Evolutionary conservation across 805 yeast species (phyloP).

Genomic region (Phaffomyces thermotolerans): DNA sequence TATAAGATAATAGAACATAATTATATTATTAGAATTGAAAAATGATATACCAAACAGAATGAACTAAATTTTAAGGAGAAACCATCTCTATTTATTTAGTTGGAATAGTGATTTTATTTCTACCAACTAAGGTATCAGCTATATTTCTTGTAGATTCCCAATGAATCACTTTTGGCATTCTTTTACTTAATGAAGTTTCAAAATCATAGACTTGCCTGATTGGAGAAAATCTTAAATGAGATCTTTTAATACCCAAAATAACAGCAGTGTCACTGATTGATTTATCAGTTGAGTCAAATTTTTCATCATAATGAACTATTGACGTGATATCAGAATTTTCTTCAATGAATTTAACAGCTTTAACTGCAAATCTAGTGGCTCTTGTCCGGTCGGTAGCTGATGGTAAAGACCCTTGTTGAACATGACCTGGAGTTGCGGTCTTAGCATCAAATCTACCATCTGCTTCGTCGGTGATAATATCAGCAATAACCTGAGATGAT

Average conservation of each 20-base stretch:
- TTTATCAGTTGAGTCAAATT: slow-evolving; percentile 32
- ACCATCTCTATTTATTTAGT: neutral
- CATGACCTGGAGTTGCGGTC: slow-evolving; percentile 82
- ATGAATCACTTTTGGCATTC: slow-evolving; percentile 85
- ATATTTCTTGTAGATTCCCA: slow-evolving; percentile 74
- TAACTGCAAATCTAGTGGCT: slow-evolving; percentile 65
- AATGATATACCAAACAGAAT: no score
- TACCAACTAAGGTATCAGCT: slow-evolving; percentile 80
- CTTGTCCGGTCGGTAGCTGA: slow-evolving; percentile 71
- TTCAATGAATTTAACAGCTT: slow-evolving; percentile 65
- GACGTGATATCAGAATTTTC: slow-evolving; percentile 30
- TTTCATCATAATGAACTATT: slow-evolving; percentile 40
- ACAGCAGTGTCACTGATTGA: slow-evolving; percentile 51
- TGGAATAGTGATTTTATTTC: slow-evolving; percentile 27
- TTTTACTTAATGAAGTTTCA: slow-evolving; percentile 72
- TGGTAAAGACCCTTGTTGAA: slow-evolving; percentile 78
- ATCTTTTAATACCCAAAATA: slow-evolving; percentile 76
- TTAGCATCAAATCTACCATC: slow-evolving; percentile 65
- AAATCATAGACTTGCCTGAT: slow-evolving; percentile 73
- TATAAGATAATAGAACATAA: no score
- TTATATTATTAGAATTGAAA: no score
- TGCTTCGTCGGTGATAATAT: slow-evolving; percentile 54
- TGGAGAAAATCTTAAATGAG: slow-evolving; percentile 68
- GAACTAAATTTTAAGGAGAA: no score
- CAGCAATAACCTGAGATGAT: slow-evolving; percentile 61